Conservation (phyloP, 2,329 filamentous ascomycete species). For the Colletotrichum tropicicola region DNA sequence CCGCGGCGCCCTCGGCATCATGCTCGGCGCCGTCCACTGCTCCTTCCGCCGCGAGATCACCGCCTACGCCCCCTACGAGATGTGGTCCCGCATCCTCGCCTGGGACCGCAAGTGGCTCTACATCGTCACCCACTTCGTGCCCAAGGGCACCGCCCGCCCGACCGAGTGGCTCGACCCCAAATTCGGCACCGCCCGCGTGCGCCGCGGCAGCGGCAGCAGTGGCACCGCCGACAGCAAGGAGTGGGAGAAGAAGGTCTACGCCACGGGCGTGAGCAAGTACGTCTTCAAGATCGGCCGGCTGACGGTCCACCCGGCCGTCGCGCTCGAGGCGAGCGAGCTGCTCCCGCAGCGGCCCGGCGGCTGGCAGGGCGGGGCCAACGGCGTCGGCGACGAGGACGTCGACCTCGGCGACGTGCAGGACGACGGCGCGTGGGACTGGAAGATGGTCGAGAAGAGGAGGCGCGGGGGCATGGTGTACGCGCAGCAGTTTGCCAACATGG, state of each 20-base stretch:
- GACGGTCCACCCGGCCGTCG: conserved; percentile 83
- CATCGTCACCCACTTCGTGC: conserved; percentile 78
- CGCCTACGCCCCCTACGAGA: conserved; percentile 75
- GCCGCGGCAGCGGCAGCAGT: conserved; percentile 33
- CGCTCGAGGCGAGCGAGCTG: conserved; percentile 76
- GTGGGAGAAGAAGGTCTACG: conserved; percentile 73
- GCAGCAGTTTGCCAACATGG: conserved; percentile 64
- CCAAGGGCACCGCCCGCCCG: conserved; percentile 66
- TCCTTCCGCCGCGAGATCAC: conserved; percentile 79
- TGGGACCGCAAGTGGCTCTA: conserved; percentile 90
- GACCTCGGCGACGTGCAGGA: conserved; percentile 46
- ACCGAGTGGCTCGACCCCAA: conserved; percentile 59
- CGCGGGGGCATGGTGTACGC: conserved; percentile 64
- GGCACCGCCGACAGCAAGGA: conserved; percentile 46
- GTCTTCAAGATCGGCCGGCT: conserved; percentile 84
- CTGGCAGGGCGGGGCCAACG: conserved; percentile 60
- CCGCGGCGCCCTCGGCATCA: conserved; percentile 66
- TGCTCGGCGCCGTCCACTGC: conserved; percentile 78
- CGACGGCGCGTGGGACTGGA: conserved; percentile 65
- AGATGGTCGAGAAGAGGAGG: conserved; percentile 62
- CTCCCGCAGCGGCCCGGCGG: conserved; percentile 78
- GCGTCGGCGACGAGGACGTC: conserved; percentile 48
- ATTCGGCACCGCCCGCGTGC: conserved; percentile 46
- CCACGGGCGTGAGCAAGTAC: conserved; percentile 80
- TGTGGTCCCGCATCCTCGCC: conserved; percentile 74